Base-by-base conservation (phyloP, 768 basidiomycete species). In the Termitomyces sp. region DNA sequence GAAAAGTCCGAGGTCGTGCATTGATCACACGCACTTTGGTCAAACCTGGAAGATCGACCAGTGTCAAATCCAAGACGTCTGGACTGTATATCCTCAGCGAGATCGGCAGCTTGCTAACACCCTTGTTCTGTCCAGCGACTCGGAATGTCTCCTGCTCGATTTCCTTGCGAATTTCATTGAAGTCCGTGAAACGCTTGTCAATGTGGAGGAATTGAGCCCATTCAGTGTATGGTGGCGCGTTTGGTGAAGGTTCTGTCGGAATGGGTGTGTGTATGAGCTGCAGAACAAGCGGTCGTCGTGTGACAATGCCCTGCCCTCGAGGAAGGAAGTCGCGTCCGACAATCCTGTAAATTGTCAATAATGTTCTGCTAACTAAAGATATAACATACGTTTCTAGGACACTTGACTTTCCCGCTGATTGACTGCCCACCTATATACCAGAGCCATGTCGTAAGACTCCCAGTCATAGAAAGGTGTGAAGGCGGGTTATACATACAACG, bases 81-180 rank as follows among this genome's bases (percentile, higher is more conserved):
- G 96, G 95, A 61, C 95, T 97, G 72, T 90, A 95, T 77, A 99
- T 97, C 70, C 93, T 84, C 50, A 99, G 80, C 59, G 95, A 93
- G 67, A 98, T 98, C 2, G 96, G 95, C 50, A 97, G 73, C 70
- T 95, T 95, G 76, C 93, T 95, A 60, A 99, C 89, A 48, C 97
- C 97, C 75, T 98, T 99, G 74, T 98, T 98, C 78, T 98, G 95
- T 0, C 97, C 97, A 0, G 97, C 97, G 18, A 99, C 95, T 47
- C 97, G 80, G 72, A 88, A 95, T 2, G 97, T 99, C 78, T 99
- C 97, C 70, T 92, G 89, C 73, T 99, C 97, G 60, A 99, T 99
- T 77, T 99, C 97, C 64, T 88, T 90, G 43, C 96, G 82, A 63
- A 98, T 90, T 67, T 98, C 96, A 48, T 82, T 78, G 68, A 95